Evolutionary conservation across 805 yeast genomes (phyloP).

Genomic region (Myxozyma kluyveri): DNA sequence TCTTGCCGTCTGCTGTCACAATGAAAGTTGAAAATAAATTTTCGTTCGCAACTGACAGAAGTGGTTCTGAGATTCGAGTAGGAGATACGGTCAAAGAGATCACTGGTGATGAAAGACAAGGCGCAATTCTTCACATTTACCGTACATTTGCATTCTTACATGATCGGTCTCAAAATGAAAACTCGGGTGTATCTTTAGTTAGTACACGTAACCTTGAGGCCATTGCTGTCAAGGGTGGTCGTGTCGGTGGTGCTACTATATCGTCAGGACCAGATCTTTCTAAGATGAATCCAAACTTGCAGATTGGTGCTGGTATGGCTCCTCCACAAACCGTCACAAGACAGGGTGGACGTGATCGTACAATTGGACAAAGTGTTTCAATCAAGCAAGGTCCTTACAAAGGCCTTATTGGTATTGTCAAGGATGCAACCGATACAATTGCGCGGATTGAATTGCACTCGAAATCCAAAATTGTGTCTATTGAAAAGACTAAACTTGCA

Average conservation of each 20-base stretch:
- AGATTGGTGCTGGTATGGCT: conserved; percentile 42
- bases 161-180: conserved; percentile 74
- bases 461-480: conserved; percentile 81
- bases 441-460: conserved; percentile 95
- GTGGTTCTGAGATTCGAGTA: conserved; percentile 78
- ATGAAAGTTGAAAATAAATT: conserved; percentile 68
- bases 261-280: conserved; percentile 42
- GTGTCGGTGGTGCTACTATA: conserved; percentile 41
- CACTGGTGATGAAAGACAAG: conserved; percentile 82
- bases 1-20: conserved; percentile 79
- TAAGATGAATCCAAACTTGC: conserved; percentile 79
- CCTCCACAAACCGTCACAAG: conserved; percentile 55
- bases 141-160: conserved; percentile 75
- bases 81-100: conserved; percentile 92
- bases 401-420: conserved; percentile 89
- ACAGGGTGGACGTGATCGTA: conserved; percentile 79
- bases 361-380: conserved; percentile 79
- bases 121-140: conserved; percentile 81
- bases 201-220: conserved; percentile 74
- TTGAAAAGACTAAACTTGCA: conserved; percentile 73
- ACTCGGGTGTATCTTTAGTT: conserved; percentile 87
- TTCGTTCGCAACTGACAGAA: conserved; percentile 79
- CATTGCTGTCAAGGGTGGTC: conserved; percentile 76
- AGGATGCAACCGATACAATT: conserved; percentile 85
- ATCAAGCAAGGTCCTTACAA: conserved; percentile 90